Evolutionary conservation across 805 yeast species (phyloP).

Genomic region (Candida nitratophila): DNA sequence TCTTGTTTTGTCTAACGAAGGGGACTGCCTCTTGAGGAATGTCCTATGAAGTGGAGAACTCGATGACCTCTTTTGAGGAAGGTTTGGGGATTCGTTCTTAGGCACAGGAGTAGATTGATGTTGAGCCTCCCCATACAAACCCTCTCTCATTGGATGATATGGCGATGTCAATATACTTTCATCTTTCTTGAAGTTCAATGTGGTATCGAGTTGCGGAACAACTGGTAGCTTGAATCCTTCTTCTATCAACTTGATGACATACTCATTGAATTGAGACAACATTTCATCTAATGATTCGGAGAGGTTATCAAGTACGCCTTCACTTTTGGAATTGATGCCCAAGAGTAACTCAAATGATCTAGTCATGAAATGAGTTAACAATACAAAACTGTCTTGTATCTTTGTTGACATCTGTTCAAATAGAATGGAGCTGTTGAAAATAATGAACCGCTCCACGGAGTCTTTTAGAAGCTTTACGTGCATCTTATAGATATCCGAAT

Average conservation of each 20-base stretch:
- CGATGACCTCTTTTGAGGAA: neutral
- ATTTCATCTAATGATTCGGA: too few species aligned
- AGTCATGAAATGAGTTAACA: neutral
- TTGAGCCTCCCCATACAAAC: too few species aligned
- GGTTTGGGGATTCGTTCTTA: neutral
- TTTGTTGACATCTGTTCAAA: slow-evolving; percentile 34
- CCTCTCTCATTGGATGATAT: neutral
- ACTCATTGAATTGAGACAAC: too few species aligned
- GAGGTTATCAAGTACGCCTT: too few species aligned
- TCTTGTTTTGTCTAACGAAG: neutral
- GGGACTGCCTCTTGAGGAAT: neutral
- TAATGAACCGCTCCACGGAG: slow-evolving; percentile 43
- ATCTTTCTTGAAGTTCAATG: neutral
- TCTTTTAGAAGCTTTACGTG: slow-evolving; percentile 37
- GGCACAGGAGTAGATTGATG: neutral
- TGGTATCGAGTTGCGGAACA: neutral
- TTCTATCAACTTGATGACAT: neutral
- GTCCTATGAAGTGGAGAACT: neutral
- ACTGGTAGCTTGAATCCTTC: neutral
- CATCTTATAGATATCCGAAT: slow-evolving; percentile 34
- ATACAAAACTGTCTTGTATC: neutral
- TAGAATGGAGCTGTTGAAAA: slow-evolving; percentile 47
- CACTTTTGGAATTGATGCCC: too few species aligned
- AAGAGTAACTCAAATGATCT: neutral
- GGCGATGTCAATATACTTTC: neutral